Percentiles rank a stretch among this genome's conserved stretches.
Conservation (phyloP, 805 yeast species). For the Kurtzmaniella fragi region DNA sequence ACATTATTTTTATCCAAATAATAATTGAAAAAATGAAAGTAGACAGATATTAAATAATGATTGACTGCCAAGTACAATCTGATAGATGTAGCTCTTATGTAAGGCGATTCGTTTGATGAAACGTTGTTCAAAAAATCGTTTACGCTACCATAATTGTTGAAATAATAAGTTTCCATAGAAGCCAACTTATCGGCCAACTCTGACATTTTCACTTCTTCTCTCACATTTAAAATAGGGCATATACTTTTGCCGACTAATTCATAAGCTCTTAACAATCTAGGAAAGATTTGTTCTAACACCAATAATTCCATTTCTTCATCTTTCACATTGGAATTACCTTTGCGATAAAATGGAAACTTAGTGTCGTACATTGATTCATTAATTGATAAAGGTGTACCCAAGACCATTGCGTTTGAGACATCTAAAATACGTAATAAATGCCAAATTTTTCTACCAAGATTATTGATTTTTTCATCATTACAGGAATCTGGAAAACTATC, state of each 20-base stretch:
- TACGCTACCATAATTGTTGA: slow-evolving; percentile 4
- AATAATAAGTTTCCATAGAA: slow-evolving; percentile 8
- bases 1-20: slow-evolving; percentile 19
- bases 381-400: slow-evolving; percentile 41
- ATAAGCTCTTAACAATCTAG: slow-evolving; percentile 8
- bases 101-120: neutral
- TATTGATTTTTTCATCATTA: slow-evolving; percentile 21
- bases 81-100: slow-evolving; percentile 7
- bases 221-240: slow-evolving; percentile 11
- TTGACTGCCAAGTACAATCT: slow-evolving; percentile 15
- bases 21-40: slow-evolving; percentile 19
- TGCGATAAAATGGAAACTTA: slow-evolving; percentile 31
- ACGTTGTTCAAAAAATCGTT: neutral
- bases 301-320: slow-evolving; percentile 6
- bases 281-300: slow-evolving; percentile 4
- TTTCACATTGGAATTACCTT: slow-evolving; percentile 6
- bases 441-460: slow-evolving; percentile 60
- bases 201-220: slow-evolving; percentile 10
- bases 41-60: slow-evolving; percentile 17
- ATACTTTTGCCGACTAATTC: slow-evolving; percentile 10
- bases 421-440: slow-evolving; percentile 43
- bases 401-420: slow-evolving; percentile 33
- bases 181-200: slow-evolving; percentile 11
- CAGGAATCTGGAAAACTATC: slow-evolving; percentile 30
- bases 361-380: slow-evolving; percentile 43